Conservation (phyloP, 2,329 filamentous ascomycete species). For the Triangularia setosa region DNA sequence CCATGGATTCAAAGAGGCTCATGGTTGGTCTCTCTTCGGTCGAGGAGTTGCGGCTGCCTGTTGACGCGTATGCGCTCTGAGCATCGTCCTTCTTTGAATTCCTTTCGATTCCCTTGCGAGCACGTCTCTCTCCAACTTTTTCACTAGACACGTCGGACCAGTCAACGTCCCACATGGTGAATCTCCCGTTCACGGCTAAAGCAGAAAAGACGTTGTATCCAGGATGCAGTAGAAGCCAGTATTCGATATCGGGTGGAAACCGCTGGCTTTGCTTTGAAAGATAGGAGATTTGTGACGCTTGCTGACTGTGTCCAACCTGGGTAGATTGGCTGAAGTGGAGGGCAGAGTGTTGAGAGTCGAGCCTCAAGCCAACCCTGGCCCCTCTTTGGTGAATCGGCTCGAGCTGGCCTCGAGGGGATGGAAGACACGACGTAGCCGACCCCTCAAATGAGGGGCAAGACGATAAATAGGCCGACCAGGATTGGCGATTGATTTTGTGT, state of each 20-base stretch:
- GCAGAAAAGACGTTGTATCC: not conserved
- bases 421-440: not conserved
- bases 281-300: no score
- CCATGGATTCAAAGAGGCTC: slow-evolving; percentile 42
- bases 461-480: not conserved
- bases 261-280: no score
- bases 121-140: slow-evolving; percentile 49
- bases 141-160: slow-evolving; percentile 55
- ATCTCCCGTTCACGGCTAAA: not conserved
- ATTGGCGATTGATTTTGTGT: not conserved
- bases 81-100: slow-evolving; percentile 28
- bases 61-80: slow-evolving; percentile 32
- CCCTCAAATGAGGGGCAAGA: slow-evolving; percentile 1
- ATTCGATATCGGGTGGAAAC: not conserved
- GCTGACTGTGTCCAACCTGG: not conserved
- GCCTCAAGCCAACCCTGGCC: not conserved
- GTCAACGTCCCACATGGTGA: slow-evolving; percentile 54
- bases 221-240: not conserved
- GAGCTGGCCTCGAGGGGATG: not conserved
- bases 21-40: slow-evolving; percentile 40
- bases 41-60: slow-evolving; percentile 43
- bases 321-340: not conserved
- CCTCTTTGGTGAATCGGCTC: not conserved
- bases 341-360: not conserved
- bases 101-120: slow-evolving; percentile 44